phyloP scores from a whole-genome alignment of 139 green algal genomes.

The Eudorina sp. region DNA sequence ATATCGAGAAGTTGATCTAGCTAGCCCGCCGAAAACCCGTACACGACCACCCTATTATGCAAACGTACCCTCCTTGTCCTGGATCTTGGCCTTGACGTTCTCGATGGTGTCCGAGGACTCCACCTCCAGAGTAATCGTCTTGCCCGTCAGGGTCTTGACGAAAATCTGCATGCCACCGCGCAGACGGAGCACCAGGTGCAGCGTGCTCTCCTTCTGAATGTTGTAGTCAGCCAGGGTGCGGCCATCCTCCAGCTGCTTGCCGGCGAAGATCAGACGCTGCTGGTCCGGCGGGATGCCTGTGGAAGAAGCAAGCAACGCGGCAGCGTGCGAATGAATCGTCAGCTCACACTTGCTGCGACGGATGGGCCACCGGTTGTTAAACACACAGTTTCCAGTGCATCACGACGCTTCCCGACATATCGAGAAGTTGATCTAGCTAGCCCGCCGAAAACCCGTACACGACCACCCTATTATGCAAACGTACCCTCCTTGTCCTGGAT shows the following conservation, averaged over 20 bases:
- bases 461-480: no score
- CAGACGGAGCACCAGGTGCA: conserved; percentile 83
- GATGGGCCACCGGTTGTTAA: no score
- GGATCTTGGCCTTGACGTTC: conserved; percentile 96
- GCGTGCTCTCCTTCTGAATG: conserved; percentile 95
- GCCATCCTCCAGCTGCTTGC: conserved; percentile 98
- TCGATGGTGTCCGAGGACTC: conserved; percentile 89
- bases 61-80: conserved; percentile 95
- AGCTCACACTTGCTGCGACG: no score
- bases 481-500: conserved; percentile 91
- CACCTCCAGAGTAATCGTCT: conserved; percentile 84
- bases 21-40: no score
- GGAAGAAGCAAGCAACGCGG: not conserved
- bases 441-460: no score
- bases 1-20: no score
- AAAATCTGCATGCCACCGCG: conserved; percentile 92
- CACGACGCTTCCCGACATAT: no score
- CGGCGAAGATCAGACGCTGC: conserved; percentile 98
- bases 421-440: no score
- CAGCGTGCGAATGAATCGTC: no score
- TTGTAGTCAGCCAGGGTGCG: conserved; percentile 98
- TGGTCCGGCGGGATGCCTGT: conserved; percentile 95
- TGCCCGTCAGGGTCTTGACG: conserved; percentile 92
- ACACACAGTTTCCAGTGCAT: no score
- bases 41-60: no score